A percentile compares a stretch with the other conserved stretches of the same genome.
Conservation (phyloP, 805 yeast genomes). For the Candida hungchunana region DNA sequence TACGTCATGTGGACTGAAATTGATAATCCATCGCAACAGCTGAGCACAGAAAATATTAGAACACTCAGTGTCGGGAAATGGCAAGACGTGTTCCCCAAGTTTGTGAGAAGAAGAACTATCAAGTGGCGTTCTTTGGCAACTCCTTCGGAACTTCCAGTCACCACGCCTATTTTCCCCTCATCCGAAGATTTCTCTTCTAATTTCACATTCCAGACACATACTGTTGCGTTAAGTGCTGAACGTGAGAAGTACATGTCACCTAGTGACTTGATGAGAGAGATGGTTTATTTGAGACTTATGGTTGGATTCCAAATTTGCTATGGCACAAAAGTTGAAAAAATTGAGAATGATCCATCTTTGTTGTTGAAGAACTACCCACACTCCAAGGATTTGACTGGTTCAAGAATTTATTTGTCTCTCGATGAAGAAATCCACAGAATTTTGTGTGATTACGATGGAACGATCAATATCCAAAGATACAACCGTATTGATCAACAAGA, state of each 20-base stretch:
- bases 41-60: conserved; percentile 48
- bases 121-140: conserved; percentile 93
- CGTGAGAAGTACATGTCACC: conserved; percentile 49
- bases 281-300: conserved; percentile 78
- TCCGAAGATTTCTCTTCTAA: conserved; percentile 62
- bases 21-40: conserved; percentile 72
- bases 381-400: conserved; percentile 42
- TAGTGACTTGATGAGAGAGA: conserved; percentile 70
- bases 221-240: conserved; percentile 59
- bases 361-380: conserved; percentile 54
- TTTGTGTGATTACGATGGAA: conserved; percentile 64
- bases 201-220: conserved; percentile 80
- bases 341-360: conserved; percentile 58
- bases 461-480: conserved; percentile 77
- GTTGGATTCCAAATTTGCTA: conserved; percentile 89
- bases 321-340: conserved; percentile 60
- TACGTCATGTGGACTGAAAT: conserved; percentile 53
- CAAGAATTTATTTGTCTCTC: conserved; percentile 68
- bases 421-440: conserved; percentile 86
- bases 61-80: conserved; percentile 75
- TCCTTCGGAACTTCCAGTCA: conserved; percentile 88
- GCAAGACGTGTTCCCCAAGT: conserved; percentile 84
- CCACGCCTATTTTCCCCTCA: conserved; percentile 75
- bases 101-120: conserved; percentile 59
- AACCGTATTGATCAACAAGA: conserved; percentile 34